Percentiles rank a stretch among this genome's conserved stretches.
Evolutionary conservation across 2,329 filamentous ascomycete genomes (phyloP).

Genomic region (Verticillium nubilum): DNA sequence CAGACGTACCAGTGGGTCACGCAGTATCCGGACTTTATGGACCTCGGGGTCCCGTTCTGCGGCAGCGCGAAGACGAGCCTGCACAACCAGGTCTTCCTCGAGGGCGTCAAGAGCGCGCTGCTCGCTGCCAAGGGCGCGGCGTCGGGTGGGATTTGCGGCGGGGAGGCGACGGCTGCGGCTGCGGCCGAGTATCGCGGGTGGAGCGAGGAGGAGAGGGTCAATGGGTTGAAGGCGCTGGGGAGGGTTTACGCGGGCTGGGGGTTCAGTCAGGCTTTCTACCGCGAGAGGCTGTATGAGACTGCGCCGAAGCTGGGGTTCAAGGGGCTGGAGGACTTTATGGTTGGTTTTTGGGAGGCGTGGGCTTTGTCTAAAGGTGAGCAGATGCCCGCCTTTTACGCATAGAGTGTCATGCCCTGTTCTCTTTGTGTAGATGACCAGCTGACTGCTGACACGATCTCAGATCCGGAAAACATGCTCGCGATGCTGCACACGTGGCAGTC

Average conservation of each 20-base stretch:
- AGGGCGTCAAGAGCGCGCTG: slow-evolving; percentile 45
- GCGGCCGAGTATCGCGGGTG: slow-evolving; percentile 15
- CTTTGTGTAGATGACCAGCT: too few species aligned
- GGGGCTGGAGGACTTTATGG: slow-evolving; percentile 67
- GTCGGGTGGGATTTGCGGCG: slow-evolving; percentile 43
- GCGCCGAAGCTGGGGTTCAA: slow-evolving; percentile 51
- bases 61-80: slow-evolving; percentile 42
- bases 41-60: slow-evolving; percentile 41
- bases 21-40: slow-evolving; percentile 42
- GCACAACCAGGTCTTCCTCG: slow-evolving; percentile 51
- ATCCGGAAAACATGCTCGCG: slow-evolving; percentile 67
- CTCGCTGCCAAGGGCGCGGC: slow-evolving; percentile 31
- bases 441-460: slow-evolving; percentile 24
- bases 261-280: slow-evolving; percentile 74
- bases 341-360: slow-evolving; percentile 72
- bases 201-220: slow-evolving; percentile 34
- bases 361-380: slow-evolving; percentile 61
- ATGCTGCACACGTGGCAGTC: slow-evolving; percentile 79
- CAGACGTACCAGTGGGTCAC: slow-evolving; percentile 47
- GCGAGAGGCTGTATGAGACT: slow-evolving; percentile 62
- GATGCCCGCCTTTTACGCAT: too few species aligned
- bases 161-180: slow-evolving; percentile 15
- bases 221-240: slow-evolving; percentile 61
- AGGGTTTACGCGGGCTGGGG: slow-evolving; percentile 79
- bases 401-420: too few species aligned